phyloP scores from a whole-genome alignment of 192 early-diverging fungal species.

The Podila verticillata region DNA sequence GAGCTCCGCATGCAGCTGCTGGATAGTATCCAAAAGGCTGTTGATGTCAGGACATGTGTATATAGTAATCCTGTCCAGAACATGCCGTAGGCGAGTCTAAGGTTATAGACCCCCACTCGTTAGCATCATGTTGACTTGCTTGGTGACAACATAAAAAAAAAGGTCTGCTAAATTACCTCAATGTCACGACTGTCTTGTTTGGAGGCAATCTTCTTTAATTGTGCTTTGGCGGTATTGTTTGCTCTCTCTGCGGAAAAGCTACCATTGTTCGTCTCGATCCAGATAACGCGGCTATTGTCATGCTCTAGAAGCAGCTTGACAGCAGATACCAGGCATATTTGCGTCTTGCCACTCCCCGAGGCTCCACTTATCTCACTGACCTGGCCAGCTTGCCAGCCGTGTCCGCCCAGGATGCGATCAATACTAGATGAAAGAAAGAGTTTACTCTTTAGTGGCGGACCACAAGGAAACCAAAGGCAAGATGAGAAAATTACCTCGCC shows the following conservation, averaged over 20 bases:
- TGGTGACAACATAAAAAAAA: background rate
- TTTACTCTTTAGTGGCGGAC: background rate
- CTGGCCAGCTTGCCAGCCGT: slow-evolving; percentile 26
- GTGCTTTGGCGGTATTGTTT: background rate
- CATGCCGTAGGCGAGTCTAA: slow-evolving; percentile 2
- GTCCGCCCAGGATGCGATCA: slow-evolving; percentile 21
- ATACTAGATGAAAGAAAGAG: background rate
- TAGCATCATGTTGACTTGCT: too few species aligned
- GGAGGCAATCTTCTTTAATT: background rate
- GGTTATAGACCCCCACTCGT: background rate
- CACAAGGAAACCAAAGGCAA: background rate
- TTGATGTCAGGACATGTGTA: slow-evolving; percentile 30
- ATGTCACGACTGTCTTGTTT: background rate
- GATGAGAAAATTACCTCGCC: slow-evolving; percentile 5
- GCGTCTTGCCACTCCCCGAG: slow-evolving; percentile 21
- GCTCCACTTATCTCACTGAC: slow-evolving; percentile 36
- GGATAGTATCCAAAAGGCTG: slow-evolving; percentile 11
- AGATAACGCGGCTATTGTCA: slow-evolving; percentile 8
- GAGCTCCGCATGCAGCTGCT: slow-evolving; percentile 1
- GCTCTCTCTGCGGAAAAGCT: slow-evolving; percentile 28
- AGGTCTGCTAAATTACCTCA: background rate
- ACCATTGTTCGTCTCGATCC: slow-evolving; percentile 34
- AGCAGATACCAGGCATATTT: slow-evolving; percentile 23
- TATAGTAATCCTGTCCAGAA: slow-evolving; percentile 26
- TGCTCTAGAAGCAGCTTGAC: slow-evolving; percentile 7